Percentiles rank a stretch among this genome's conserved stretches.
phyloP scores from a whole-genome alignment of 371 early-diverging fungal genomes.

The Syncephalastrum racemosum region DNA sequence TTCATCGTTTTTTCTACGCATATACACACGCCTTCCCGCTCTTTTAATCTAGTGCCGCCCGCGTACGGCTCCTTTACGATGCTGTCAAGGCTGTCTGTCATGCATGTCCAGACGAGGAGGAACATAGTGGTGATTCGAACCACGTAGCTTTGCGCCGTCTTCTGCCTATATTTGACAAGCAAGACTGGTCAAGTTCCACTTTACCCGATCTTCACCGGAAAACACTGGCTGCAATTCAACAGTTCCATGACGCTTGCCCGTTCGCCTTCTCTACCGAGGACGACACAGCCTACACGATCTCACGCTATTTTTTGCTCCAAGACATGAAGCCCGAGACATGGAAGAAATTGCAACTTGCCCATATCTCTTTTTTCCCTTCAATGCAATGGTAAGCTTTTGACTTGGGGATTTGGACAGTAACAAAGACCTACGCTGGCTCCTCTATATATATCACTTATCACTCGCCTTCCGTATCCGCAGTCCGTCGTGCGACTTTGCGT shows the following conservation, averaged over 20 bases:
- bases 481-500: constrained; percentile 32
- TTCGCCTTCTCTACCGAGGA: too few species aligned
- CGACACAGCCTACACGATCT: too few species aligned
- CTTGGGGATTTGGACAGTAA: not conserved
- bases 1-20: not conserved
- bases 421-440: not conserved
- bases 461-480: constrained; percentile 3
- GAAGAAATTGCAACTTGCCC: constrained; percentile 68
- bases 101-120: constrained; percentile 3
- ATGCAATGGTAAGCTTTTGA: constrained; percentile 49
- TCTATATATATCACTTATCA: not conserved
- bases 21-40: not conserved
- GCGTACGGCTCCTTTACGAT: not conserved
- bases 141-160: constrained; percentile 9
- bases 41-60: too few species aligned
- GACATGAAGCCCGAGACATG: constrained; percentile 64
- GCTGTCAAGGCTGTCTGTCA: not conserved
- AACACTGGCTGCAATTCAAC: constrained; percentile 11
- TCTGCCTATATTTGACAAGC: constrained; percentile 19
- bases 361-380: constrained; percentile 56
- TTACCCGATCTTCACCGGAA: constrained; percentile 27
- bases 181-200: constrained; percentile 31
- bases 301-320: constrained; percentile 33
- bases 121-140: not conserved
- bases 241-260: too few species aligned